Evolutionary conservation across 805 yeast genomes (phyloP).

Genomic region (Metschnikowia gruessii): DNA sequence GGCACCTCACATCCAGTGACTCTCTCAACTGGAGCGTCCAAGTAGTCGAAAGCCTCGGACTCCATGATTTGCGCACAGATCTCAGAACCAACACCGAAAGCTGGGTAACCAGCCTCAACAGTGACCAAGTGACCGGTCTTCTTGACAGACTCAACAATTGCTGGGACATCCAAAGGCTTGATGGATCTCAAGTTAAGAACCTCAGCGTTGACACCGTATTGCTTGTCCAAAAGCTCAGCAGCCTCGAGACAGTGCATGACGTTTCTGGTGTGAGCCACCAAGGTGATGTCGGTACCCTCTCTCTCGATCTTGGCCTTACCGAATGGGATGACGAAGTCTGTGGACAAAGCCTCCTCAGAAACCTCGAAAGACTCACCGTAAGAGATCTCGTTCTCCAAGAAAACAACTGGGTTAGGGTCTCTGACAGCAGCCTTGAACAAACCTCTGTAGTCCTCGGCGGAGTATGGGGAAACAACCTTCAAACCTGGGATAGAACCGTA

Average conservation of each 20-base stretch:
- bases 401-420: constrained; percentile 97
- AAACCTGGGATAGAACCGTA: constrained; percentile 97
- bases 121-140: constrained; percentile 96
- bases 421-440: constrained; percentile 93
- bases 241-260: constrained; percentile 84
- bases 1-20: constrained; percentile 99
- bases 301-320: constrained; percentile 95
- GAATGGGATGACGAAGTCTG: constrained; percentile 89
- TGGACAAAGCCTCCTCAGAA: constrained; percentile 80
- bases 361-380: constrained; percentile 91
- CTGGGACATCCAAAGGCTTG: constrained; percentile 90
- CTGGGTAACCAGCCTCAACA: constrained; percentile 97
- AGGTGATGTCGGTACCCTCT: constrained; percentile 86
- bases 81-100: constrained; percentile 98
- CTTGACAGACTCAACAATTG: constrained; percentile 84
- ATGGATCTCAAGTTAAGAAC: constrained; percentile 94
- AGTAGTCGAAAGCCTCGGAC: constrained; percentile 95
- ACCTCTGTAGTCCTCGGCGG: constrained; percentile 95
- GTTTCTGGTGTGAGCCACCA: constrained; percentile 90
- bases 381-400: constrained; percentile 92
- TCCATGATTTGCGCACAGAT: constrained; percentile 97
- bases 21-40: constrained; percentile 98
- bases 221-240: constrained; percentile 79
- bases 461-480: constrained; percentile 93
- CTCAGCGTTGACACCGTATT: constrained; percentile 87